phyloP scores from a whole-genome alignment of 345 rosid species.

The Syzygium grande region DNA sequence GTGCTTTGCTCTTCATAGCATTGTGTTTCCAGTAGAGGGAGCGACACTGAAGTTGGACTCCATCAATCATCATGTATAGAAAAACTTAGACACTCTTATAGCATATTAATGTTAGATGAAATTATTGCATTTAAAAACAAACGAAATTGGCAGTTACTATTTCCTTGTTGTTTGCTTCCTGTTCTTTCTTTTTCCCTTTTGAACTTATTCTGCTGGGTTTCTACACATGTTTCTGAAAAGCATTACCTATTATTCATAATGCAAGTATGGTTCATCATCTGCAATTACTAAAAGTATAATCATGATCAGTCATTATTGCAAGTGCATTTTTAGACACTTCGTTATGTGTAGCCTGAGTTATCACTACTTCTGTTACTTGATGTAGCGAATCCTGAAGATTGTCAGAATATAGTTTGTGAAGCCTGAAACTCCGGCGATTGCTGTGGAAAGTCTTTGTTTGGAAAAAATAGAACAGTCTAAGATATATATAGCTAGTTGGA shows the following conservation, averaged over 20 bases:
- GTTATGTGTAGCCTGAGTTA: background rate
- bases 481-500: too few relatives aligned
- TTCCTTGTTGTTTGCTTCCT: background rate
- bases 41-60: background rate
- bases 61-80: background rate
- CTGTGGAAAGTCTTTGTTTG: too few relatives aligned
- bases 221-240: background rate
- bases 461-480: too few relatives aligned
- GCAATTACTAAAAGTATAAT: background rate
- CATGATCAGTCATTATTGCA: background rate
- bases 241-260: background rate
- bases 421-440: background rate
- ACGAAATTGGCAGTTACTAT: background rate
- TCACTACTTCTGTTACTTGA: rapidly evolving
- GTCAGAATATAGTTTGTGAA: background rate
- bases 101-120: background rate
- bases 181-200: background rate
- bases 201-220: background rate
- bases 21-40: background rate
- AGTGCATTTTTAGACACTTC: background rate
- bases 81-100: background rate
- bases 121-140: background rate
- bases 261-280: background rate
- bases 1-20: background rate
- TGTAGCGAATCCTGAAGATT: background rate